Conservation (phyloP, 1,284 basidiomycete genomes). For the Inonotus hispidus region DNA sequence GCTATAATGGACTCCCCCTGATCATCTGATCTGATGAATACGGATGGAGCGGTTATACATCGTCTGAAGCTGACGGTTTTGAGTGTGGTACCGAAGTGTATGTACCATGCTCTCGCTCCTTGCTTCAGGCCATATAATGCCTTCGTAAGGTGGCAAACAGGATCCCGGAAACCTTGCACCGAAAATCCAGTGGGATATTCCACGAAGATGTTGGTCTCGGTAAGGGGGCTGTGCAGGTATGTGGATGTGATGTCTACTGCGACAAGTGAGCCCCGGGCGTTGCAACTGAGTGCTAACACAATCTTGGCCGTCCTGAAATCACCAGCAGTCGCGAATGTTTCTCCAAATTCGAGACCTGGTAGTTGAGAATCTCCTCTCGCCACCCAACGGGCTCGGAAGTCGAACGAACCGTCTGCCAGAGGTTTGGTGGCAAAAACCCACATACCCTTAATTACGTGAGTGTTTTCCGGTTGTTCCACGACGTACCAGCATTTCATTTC, state of each 20-base stretch:
- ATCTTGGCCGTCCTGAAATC: neutral
- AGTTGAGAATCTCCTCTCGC: too few relatives aligned
- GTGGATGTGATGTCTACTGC: neutral
- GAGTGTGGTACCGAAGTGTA: neutral
- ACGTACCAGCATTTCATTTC: neutral
- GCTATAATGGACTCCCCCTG: neutral
- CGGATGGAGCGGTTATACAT: neutral
- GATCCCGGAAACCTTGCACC: neutral
- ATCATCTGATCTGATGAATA: neutral
- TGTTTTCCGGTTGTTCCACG: neutral
- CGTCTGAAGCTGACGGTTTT: neutral
- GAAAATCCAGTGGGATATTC: too few relatives aligned
- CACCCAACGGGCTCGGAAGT: too few relatives aligned
- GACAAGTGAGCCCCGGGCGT: fast-evolving
- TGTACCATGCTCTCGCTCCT: neutral
- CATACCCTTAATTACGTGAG: too few relatives aligned
- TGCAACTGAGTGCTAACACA: neutral
- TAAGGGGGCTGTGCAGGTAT: neutral
- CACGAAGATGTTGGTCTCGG: neutral
- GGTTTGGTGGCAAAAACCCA: too few relatives aligned
- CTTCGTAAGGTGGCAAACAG: neutral
- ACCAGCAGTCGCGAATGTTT: neutral
- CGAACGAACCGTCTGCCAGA: too few relatives aligned
- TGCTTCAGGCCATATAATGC: neutral
- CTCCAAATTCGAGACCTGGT: neutral